Evolutionary conservation across 495 filamentous ascomycete species (phyloP).

Genomic region (Hyphodiscus hymeniophilus): DNA sequence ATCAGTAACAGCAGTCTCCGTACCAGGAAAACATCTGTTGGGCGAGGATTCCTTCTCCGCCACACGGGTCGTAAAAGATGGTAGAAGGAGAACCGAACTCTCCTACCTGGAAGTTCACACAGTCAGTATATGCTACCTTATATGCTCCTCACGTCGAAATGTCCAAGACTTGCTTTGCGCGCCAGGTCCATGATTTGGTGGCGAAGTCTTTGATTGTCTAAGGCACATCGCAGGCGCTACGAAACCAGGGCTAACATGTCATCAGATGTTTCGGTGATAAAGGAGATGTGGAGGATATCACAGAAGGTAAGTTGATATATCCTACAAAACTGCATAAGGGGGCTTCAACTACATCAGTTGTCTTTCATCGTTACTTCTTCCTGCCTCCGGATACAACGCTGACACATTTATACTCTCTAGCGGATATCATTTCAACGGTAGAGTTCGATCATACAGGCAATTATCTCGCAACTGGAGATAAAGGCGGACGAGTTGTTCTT

Average conservation of each 20-base stretch:
- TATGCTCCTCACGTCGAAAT: not conserved
- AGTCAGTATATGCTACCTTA: conserved; percentile 58
- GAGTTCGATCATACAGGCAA: conserved; percentile 99
- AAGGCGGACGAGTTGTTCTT: conserved; percentile 90
- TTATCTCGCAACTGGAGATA: conserved; percentile 95
- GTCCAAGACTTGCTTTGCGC: not conserved
- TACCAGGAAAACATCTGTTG: conserved; percentile 5
- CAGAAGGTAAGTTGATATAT: conserved; percentile 65
- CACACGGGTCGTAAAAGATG: conserved; percentile 56
- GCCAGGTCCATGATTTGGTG: not conserved
- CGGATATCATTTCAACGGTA: conserved; percentile 98
- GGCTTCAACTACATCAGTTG: not conserved
- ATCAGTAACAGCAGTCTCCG: not conserved
- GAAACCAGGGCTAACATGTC: conserved; percentile 6
- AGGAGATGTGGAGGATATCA: conserved; percentile 98
- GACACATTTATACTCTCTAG: conserved; percentile 35
- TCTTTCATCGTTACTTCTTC: not conserved
- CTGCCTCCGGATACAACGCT: conserved; percentile 1
- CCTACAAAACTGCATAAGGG: not conserved
- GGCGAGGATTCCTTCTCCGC: conserved; percentile 18
- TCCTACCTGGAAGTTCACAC: conserved; percentile 99
- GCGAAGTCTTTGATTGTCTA: not conserved
- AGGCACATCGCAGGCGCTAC: not conserved
- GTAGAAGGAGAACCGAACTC: conserved; percentile 89
- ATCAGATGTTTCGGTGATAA: conserved; percentile 97